These are phyloP conservation scores for Chaetomidium leptoderma DNA, from an alignment of 495 filamentous ascomycete genomes.

Conservation along the genomic window DNA sequence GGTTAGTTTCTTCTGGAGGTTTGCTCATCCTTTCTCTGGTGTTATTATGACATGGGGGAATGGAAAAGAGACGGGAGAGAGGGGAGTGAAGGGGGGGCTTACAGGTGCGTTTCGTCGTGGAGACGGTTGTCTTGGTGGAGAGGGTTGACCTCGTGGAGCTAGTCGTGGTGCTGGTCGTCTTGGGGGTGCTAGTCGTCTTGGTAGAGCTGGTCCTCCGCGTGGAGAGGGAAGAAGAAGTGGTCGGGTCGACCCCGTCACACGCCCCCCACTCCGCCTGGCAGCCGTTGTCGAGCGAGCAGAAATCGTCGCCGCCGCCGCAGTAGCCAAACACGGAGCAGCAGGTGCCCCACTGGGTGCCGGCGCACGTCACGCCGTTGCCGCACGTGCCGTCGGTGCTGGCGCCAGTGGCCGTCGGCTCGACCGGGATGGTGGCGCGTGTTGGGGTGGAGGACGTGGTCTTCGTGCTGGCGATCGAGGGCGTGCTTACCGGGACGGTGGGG, in stretches of 20 bases:
- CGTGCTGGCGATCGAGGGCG: neutral
- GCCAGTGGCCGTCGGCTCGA: neutral
- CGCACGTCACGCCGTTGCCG: constrained; percentile 42
- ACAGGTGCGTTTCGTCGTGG: too few relatives aligned
- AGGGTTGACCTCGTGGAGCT: neutral
- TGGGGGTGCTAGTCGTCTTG: neutral
- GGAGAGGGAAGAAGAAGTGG: neutral
- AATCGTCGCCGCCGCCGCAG: constrained; percentile 39
- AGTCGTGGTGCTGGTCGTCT: constrained; percentile 5
- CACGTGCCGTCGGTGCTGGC: constrained; percentile 37
- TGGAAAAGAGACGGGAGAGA: too few relatives aligned
- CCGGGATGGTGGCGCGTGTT: constrained; percentile 11
- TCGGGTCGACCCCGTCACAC: constrained; percentile 19
- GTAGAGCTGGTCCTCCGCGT: too few relatives aligned
- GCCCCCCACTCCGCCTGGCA: constrained; percentile 39
- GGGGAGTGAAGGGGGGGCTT: neutral
- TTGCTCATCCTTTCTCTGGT: too few relatives aligned
- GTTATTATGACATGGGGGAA: too few relatives aligned
- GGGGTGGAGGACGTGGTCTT: constrained; percentile 5
- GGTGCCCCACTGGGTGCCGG: constrained; percentile 37
- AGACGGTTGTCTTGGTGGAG: neutral
- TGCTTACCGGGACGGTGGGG: neutral
- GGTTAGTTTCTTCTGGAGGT: too few relatives aligned
- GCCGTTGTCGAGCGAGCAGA: constrained; percentile 32
- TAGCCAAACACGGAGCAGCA: constrained; percentile 42